Conservation (phyloP, 2,329 filamentous ascomycete genomes). For the Zymoseptoria crescenta region DNA sequence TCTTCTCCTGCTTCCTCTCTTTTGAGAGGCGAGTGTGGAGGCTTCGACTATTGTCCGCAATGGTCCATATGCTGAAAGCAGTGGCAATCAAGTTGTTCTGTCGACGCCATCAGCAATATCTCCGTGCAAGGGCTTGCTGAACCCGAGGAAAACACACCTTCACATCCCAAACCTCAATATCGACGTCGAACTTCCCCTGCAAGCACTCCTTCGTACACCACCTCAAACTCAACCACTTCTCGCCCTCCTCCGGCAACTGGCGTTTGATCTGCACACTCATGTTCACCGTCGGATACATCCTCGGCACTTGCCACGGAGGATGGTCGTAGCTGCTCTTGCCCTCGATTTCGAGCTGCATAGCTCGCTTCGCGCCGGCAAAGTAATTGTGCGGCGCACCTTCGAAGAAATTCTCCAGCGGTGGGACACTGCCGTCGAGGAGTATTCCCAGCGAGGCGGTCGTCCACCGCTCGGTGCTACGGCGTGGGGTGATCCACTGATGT, state of each 20-base stretch:
- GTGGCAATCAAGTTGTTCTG: not conserved
- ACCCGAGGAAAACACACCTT: not conserved
- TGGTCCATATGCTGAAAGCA: not conserved
- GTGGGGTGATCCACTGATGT: slow-evolving; percentile 10
- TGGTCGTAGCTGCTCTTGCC: slow-evolving; percentile 4
- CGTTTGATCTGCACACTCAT: slow-evolving; percentile 17
- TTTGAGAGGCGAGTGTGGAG: not conserved
- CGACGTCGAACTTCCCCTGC: slow-evolving; percentile 17
- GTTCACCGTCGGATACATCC: slow-evolving; percentile 14
- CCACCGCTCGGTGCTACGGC: slow-evolving; percentile 10
- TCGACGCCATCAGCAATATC: not conserved
- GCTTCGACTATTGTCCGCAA: not conserved
- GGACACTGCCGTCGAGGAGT: slow-evolving; percentile 9
- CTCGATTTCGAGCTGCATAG: slow-evolving; percentile 2
- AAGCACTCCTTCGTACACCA: slow-evolving; percentile 13
- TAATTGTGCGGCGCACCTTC: slow-evolving; percentile 6
- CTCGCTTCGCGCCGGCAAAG: slow-evolving; percentile 1
- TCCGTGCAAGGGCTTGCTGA: not conserved
- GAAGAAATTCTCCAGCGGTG: slow-evolving; percentile 13
- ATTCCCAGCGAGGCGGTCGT: slow-evolving; percentile 12
- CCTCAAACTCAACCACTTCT: slow-evolving; percentile 15
- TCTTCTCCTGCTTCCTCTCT: not conserved
- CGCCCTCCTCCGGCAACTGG: slow-evolving; percentile 12
- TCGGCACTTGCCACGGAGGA: slow-evolving; percentile 8
- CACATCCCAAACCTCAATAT: slow-evolving; percentile 16